Conservation (phyloP, 2,329 filamentous ascomycete species). For the Hortaea werneckii region DNA sequence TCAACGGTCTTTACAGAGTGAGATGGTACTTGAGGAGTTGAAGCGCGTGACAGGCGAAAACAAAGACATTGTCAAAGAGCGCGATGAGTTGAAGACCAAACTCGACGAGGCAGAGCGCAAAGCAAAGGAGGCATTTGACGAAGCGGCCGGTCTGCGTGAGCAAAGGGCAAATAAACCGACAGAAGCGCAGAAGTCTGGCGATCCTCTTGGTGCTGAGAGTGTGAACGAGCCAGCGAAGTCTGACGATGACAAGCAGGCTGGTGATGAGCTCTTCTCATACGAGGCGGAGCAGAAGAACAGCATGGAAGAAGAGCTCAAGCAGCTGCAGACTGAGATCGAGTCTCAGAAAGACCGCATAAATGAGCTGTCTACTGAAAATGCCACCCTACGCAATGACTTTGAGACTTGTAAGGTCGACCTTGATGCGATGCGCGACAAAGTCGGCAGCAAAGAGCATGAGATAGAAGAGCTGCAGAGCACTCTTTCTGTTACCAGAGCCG, state of each 20-base stretch:
- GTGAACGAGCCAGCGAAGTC: conserved; percentile 7
- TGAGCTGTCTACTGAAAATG: conserved; percentile 58
- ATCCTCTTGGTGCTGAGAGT: conserved; percentile 4
- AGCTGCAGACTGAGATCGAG: conserved; percentile 59
- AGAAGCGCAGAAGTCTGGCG: conserved; percentile 2
- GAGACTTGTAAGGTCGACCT: conserved; percentile 45
- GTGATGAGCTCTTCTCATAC: conserved; percentile 82
- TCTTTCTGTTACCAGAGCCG: conserved; percentile 24
- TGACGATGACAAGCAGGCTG: conserved; percentile 9
- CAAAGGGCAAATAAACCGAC: conserved; percentile 7
- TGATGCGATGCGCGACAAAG: conserved; percentile 40
- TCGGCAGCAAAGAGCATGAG: conserved; percentile 13
- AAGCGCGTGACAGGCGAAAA: conserved; percentile 62
- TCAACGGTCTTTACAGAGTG: conserved; percentile 72
- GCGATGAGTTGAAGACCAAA: conserved; percentile 69
- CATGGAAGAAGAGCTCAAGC: conserved; percentile 63
- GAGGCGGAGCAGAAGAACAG: conserved; percentile 56
- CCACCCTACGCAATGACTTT: conserved; percentile 59
- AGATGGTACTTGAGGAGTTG: conserved; percentile 90
- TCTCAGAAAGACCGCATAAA: conserved; percentile 52
- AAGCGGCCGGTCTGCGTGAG: conserved; percentile 48
- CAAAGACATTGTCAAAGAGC: conserved; percentile 42
- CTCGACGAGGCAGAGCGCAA: conserved; percentile 58
- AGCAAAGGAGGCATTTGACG: conserved; percentile 51
- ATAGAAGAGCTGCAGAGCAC: conserved; percentile 15